Percentiles rank a stretch among this genome's conserved stretches.
These are phyloP conservation scores for Backusella westeae DNA, from an alignment of 192 early-diverging fungal species.

Conservation along the genomic window DNA sequence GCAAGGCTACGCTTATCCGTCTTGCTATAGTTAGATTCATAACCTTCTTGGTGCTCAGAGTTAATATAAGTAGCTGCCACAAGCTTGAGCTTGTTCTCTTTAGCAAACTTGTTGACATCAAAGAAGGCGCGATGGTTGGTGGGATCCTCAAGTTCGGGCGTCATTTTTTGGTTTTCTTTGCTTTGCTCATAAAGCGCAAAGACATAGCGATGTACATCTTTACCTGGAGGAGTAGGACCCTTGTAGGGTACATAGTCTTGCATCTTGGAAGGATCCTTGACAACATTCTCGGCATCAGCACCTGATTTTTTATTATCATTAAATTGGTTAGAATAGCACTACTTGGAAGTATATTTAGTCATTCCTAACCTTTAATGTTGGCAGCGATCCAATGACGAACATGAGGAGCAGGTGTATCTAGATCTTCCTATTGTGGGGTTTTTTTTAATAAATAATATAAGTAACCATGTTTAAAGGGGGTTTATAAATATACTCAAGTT, in stretches of 20 bases:
- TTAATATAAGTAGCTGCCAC: not conserved
- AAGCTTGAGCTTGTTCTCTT: not conserved
- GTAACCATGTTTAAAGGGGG: not conserved
- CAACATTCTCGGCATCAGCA: not conserved
- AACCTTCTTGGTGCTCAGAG: not conserved
- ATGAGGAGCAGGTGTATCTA: not conserved
- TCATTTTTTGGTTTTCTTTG: not conserved
- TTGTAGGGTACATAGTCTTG: not conserved
- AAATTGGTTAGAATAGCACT: not conserved
- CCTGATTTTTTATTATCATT: not conserved
- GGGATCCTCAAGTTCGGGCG: not conserved
- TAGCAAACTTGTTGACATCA: not conserved
- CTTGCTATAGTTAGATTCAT: not conserved
- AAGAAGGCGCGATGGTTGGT: not conserved
- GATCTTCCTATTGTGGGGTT: not conserved
- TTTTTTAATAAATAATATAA: not conserved
- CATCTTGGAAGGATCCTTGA: not conserved
- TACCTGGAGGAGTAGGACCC: not conserved
- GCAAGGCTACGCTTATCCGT: not conserved
- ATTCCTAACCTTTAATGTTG: not conserved
- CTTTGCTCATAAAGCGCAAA: slow-evolving; percentile 8
- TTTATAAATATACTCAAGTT: not conserved
- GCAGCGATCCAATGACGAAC: not conserved
- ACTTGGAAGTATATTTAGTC: not conserved
- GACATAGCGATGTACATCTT: not conserved